Evolutionary conservation across 2,329 filamentous ascomycete species (phyloP).

Genomic region (Colletotrichum sp.): DNA sequence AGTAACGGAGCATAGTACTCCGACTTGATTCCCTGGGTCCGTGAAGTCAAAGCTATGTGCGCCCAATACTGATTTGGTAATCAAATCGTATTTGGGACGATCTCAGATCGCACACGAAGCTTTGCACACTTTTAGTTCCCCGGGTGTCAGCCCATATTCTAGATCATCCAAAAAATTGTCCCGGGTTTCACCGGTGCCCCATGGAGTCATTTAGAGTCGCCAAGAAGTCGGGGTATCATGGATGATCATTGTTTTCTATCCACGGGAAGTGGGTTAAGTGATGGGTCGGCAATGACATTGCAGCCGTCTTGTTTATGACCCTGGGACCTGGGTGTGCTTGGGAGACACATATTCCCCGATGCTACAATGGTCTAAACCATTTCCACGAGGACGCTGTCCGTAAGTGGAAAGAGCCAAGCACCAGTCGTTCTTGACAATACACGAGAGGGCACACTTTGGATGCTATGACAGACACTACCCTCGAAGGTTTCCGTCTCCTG

Average conservation of each 20-base stretch:
- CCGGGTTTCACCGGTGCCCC: background rate
- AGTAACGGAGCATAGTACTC: background rate
- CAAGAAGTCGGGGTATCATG: background rate
- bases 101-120: background rate
- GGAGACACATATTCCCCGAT: background rate
- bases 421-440: background rate
- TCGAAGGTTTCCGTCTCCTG: background rate
- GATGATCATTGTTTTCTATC: background rate
- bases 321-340: background rate
- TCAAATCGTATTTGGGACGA: background rate
- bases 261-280: background rate
- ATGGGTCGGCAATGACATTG: background rate
- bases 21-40: background rate
- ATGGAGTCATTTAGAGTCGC: background rate
- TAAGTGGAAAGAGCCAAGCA: background rate
- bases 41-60: background rate
- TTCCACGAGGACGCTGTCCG: background rate
- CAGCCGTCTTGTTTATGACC: background rate
- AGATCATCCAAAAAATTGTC: background rate
- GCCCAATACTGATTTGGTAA: background rate
- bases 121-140: background rate
- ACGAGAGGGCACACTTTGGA: background rate
- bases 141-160: background rate
- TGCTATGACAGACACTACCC: background rate
- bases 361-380: background rate